Base-by-base conservation (phyloP, 2,329 filamentous ascomycete species). In the Beauveria bassiana region DNA sequence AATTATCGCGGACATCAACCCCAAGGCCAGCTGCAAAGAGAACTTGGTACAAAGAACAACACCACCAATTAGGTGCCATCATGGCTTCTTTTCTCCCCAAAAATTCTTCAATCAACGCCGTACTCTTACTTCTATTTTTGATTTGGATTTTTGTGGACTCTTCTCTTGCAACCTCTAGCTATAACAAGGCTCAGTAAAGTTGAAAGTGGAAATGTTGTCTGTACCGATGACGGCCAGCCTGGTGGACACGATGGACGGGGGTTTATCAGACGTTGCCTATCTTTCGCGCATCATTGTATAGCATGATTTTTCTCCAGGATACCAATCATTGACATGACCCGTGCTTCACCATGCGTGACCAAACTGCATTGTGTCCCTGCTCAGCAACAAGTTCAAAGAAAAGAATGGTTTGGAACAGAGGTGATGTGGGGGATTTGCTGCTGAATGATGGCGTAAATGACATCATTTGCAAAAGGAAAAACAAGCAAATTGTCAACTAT, bases 221-320 rank as follows among this genome's bases (percentile, higher is more conserved):
- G 40, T 26, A 31, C 20, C 53, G 4, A 46, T 31, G 40, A 38
- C 20, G 49, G n/a, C 16, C 5, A 22, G 38, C 24, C 24, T 34
- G 57, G 40, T 34, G 49, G 47, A 38, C 12, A 10, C 28, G 5
- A 26, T 12, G n/a, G 12, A 22, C 26, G 26, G 56, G 46, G 45
- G 45, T 24, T 59, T 9, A 9, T 46, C 50, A 14, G 55, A 22
- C 26, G 24, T 40, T 22, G 45, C 52, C 20, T 52, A 22, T 46
- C 38, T 57, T 60, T 46, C 38, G 18, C 46, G 31, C 24, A 60
- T 52, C 49, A 53, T 60, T 60, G 57, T 52, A 60, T 34, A 53
- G 57, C 49, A 60, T 60, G 57, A 60, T 53, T 60, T 53, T 28
- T 53, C 40, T 60, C 57, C 40, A 53, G 57, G 57, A 60, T 60